Conservation (phyloP, 2,329 filamentous ascomycete species). For the Xenoacremonium recifei region DNA sequence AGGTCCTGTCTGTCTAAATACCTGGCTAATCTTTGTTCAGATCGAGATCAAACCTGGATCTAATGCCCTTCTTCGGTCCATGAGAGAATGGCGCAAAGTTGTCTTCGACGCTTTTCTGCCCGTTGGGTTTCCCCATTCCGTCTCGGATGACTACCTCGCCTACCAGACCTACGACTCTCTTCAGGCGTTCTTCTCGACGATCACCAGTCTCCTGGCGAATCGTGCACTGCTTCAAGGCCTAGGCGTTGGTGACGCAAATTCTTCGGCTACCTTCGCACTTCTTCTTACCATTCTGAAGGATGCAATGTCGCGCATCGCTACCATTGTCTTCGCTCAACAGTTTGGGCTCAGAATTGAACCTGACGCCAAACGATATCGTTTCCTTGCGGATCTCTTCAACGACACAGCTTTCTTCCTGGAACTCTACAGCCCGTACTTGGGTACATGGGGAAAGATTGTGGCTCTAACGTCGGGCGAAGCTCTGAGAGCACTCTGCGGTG, state of each 20-base stretch:
- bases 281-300: slow-evolving; percentile 82
- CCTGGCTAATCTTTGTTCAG: slow-evolving; percentile 14
- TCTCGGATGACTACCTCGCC: slow-evolving; percentile 79
- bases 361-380: slow-evolving; percentile 86
- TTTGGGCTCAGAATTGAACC: slow-evolving; percentile 82
- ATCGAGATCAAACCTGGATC: slow-evolving; percentile 18
- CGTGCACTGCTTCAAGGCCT: slow-evolving; percentile 76
- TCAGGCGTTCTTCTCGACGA: slow-evolving; percentile 81
- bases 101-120: slow-evolving; percentile 75
- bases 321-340: slow-evolving; percentile 81
- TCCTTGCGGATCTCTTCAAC: slow-evolving; percentile 86
- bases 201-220: slow-evolving; percentile 75
- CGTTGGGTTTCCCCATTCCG: slow-evolving; percentile 82
- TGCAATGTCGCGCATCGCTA: slow-evolving; percentile 76
- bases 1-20: background rate
- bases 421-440: slow-evolving; percentile 73
- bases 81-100: slow-evolving; percentile 37
- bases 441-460: slow-evolving; percentile 48
- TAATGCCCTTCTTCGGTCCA: slow-evolving; percentile 26
- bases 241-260: slow-evolving; percentile 79
- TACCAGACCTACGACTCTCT: slow-evolving; percentile 72
- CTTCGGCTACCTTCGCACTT: slow-evolving; percentile 77
- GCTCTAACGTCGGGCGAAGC: slow-evolving; percentile 51
- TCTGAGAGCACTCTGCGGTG: slow-evolving; percentile 71
- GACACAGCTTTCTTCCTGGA: slow-evolving; percentile 85